Base-by-base conservation (phyloP, 1,284 basidiomycete species). In the Neonothopanus nambi region DNA sequence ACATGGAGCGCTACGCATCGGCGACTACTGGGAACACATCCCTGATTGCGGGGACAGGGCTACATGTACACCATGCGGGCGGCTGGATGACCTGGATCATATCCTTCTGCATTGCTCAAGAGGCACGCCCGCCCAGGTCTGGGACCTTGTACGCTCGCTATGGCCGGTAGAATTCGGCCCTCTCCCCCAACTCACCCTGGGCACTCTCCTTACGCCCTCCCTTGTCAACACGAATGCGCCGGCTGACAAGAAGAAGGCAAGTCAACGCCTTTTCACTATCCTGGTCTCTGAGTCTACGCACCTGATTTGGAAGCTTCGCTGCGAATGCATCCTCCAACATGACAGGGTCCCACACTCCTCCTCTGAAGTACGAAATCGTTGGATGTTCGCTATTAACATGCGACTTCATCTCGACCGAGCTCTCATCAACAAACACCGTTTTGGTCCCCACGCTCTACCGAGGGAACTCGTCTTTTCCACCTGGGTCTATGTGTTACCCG, bases 11-110 rank as follows among this genome's bases (percentile, higher is more conserved):
- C 59, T 63, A 28, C 60, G 52, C 46, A 40, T 63, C 1, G 68
- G 68, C 0, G 12, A 38, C 0, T 56, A 59, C 45, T 70, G 68
- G 23, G 1, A 52, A 53, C 9, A 58, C 62, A 51, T 51, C 30
- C 46, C 56, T 0, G 58, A 56, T 1, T 54, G 50, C 13, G 47
- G 59, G 28, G 55, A 57, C 2, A 15, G 62, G 20, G 59, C 45
- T 3, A 41, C 4, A 9, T 71, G 68, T 57, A 30, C 37, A 3
- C 11, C 17, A 0, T 70, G 68, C 44, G 45, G 44, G 0, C 36
- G 18, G 4, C 23, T 24, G 0, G 69, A 70, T 37, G 49, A 60
- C 4, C 60, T 71, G 57, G 58, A 61, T 5, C 68, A 70, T 52
- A 67, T 70, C 5, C 58, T 69, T 0, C 57, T 57, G 3, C 15